A percentile compares a stretch with the other conserved stretches of the same genome.
Conservation (phyloP, 2,329 filamentous ascomycete genomes). For the Fonsecaea pedrosoi region DNA sequence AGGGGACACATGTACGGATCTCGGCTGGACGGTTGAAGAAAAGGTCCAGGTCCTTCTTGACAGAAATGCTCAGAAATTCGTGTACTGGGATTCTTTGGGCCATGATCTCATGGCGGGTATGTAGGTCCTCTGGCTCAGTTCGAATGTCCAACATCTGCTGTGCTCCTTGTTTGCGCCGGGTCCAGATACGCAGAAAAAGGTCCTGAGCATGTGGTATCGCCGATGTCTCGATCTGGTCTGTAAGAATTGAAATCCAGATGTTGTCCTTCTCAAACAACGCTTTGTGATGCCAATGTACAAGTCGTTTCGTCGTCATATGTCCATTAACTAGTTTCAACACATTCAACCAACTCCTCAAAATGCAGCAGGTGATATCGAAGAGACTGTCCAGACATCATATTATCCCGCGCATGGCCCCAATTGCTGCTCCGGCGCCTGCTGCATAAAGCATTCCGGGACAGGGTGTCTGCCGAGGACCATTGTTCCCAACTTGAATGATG, state of each 20-base stretch:
- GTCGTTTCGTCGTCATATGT: conserved; percentile 30
- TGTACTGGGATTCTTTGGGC: not conserved
- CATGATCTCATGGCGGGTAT: not conserved
- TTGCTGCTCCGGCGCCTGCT: conserved; percentile 49
- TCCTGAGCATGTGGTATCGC: not conserved
- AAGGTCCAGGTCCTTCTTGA: not conserved
- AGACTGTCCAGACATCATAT: conserved; percentile 11
- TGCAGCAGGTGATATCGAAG: conserved; percentile 7
- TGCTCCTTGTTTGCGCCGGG: not conserved
- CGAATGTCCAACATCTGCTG: not conserved
- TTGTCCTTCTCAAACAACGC: not conserved
- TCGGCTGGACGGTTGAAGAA: not conserved
- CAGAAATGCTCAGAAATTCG: not conserved
- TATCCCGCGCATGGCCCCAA: conserved; percentile 49
- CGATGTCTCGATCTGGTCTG: not conserved
- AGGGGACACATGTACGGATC: not conserved
- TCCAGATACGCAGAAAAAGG: not conserved
- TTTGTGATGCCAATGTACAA: conserved; percentile 14
- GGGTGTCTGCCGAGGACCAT: conserved; percentile 37
- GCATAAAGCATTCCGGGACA: conserved; percentile 51
- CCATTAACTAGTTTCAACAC: conserved; percentile 12
- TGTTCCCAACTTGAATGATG: conserved; percentile 37
- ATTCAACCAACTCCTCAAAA: conserved; percentile 9
- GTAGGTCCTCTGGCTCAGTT: not conserved
- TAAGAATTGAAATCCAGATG: not conserved